phyloP scores from a whole-genome alignment of 2,329 filamentous ascomycete species.

The Scedosporium aurantiacum region DNA sequence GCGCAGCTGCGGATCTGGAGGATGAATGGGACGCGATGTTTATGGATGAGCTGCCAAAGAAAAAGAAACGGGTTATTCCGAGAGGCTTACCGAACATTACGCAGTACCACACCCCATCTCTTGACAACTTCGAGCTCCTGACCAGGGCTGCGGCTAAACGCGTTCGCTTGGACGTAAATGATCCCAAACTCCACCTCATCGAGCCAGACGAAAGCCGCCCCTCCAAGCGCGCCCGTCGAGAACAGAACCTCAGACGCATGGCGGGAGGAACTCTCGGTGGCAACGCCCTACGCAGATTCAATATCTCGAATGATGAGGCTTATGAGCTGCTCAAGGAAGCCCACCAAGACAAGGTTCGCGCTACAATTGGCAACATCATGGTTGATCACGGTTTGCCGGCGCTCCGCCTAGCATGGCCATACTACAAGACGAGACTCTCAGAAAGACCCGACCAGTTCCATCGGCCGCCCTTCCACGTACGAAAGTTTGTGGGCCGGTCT shows the following conservation, averaged over 20 bases:
- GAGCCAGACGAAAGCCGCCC: slow-evolving; percentile 55
- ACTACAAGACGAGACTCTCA: slow-evolving; percentile 79
- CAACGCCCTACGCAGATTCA: slow-evolving; percentile 73
- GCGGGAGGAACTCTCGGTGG: slow-evolving; percentile 59
- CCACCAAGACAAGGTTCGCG: slow-evolving; percentile 89
- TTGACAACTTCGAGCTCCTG: slow-evolving; percentile 69
- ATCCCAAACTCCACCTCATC: slow-evolving; percentile 77
- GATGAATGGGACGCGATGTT: slow-evolving; percentile 57
- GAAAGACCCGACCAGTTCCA: slow-evolving; percentile 73
- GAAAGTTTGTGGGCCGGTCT: slow-evolving; percentile 52
- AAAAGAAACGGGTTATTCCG: slow-evolving; percentile 56
- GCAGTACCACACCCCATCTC: slow-evolving; percentile 53
- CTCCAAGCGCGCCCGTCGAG: slow-evolving; percentile 45
- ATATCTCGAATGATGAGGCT: slow-evolving; percentile 90
- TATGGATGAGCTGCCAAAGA: slow-evolving; percentile 40
- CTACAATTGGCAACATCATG: slow-evolving; percentile 80
- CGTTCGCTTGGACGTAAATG: slow-evolving; percentile 76
- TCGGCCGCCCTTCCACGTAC: slow-evolving; percentile 65
- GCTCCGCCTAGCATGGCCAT: slow-evolving; percentile 83
- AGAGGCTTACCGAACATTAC: slow-evolving; percentile 48
- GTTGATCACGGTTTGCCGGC: slow-evolving; percentile 93
- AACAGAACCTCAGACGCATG: slow-evolving; percentile 53
- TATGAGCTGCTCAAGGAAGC: slow-evolving; percentile 96
- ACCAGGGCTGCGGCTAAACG: slow-evolving; percentile 65
- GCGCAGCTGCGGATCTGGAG: slow-evolving; percentile 29